A percentile compares a stretch with the other conserved stretches of the same genome.
Evolutionary conservation across 768 basidiomycete species (phyloP).

Genomic region (Trametes gibbosa): DNA sequence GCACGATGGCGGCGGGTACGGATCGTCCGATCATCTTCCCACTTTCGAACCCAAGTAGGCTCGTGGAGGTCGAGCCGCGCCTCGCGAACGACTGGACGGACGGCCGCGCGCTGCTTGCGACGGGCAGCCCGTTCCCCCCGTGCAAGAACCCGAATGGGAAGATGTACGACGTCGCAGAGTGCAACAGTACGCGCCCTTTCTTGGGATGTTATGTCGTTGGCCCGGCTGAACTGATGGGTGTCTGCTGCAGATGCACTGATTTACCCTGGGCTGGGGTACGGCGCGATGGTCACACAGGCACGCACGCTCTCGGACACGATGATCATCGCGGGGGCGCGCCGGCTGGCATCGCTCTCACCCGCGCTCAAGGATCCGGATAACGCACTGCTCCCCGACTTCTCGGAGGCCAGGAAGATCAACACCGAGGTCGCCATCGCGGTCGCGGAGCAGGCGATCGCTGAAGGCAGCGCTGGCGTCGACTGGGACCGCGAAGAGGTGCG

Average conservation of each 20-base stretch:
- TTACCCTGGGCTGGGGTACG: constrained; percentile 84
- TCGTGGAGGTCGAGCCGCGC: constrained; percentile 73
- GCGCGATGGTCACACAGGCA: constrained; percentile 67
- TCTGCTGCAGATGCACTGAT: constrained; percentile 58
- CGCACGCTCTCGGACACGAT: constrained; percentile 74
- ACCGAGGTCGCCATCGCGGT: constrained; percentile 83
- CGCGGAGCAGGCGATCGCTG: constrained; percentile 71
- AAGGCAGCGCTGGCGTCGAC: constrained; percentile 58
- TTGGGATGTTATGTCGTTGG: no score
- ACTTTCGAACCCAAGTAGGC: constrained; percentile 74
- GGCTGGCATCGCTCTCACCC: constrained; percentile 75
- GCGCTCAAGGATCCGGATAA: constrained; percentile 68
- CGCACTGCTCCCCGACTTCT: constrained; percentile 74
- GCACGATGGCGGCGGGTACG: constrained; percentile 62
- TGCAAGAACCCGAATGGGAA: constrained; percentile 65
- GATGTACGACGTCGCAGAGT: constrained; percentile 69
- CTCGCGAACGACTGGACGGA: constrained; percentile 77
- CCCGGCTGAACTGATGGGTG: not conserved
- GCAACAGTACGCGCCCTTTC: constrained; percentile 49
- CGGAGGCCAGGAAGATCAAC: constrained; percentile 68
- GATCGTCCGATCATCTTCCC: constrained; percentile 84
- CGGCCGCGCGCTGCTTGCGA: constrained; percentile 77
- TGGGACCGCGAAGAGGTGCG: constrained; percentile 61
- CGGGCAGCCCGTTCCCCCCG: constrained; percentile 80
- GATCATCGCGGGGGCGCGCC: constrained; percentile 78